Base-by-base conservation (phyloP, 805 yeast species). In the Henningerozyma blattae region DNA sequence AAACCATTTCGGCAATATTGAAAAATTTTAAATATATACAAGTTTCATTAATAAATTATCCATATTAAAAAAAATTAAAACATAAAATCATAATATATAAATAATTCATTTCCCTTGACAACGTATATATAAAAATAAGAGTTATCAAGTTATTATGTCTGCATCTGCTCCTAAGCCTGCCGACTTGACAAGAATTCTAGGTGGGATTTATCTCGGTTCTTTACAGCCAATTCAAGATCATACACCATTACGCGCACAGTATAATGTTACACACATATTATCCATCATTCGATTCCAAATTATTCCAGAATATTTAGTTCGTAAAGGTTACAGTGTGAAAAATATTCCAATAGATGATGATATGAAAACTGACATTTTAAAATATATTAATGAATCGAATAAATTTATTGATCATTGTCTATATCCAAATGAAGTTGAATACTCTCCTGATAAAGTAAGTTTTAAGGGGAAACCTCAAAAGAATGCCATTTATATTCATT, bases 271-370 rank as follows among this genome's bases (percentile, higher is more conserved):
- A 0, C 84, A 80, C 49, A 71, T 91, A 9, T 53, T 89, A 16
- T 77, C 94, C 0, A 68, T 78, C 1, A 58, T 85, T 15, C 72
- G 73, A 31, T 85, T 84, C 12, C 65, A 64, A 10, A 60, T 82
- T 10, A 80, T 87, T 3, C 56, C 61, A 5, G 56, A 57, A 33
- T 70, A 75, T 42, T 55, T 63, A 12, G 47, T 56, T 14, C 44
- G 60, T 34, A 56, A 54, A 13, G 57, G 59, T 30, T 80, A 77
- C 46, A 60, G 53, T 7, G 67, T 69, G 41, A 63, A 70, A 28
- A 83, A 77, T 41, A 67, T 89, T 20, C 71, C 74, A 6, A 59
- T 89, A 6, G 77, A 83, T 39, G 98, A 91, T 52, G 76, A 74
- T 35, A 75, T 70, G 28, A 65, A 68, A 2, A 70, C 75, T 17